Base-by-base conservation (phyloP, 768 basidiomycete genomes). In the Gloeophyllum trabeum region DNA sequence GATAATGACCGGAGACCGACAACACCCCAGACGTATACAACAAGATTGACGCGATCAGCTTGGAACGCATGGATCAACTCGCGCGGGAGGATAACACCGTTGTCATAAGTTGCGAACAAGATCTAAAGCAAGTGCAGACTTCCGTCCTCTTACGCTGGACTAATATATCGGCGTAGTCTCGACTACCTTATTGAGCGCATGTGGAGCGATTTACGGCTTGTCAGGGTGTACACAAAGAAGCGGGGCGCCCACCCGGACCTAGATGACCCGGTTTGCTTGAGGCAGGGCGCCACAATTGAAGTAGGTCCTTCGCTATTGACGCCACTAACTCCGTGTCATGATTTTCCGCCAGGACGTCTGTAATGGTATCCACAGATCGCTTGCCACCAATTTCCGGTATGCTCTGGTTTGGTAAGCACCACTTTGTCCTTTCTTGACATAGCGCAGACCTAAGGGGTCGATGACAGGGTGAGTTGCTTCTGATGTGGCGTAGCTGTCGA, bases 91-190 rank as follows among this genome's bases (percentile, higher is more conserved):
- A 85, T 10, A 72, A 85, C 54, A 81, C 88, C 0, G 75, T 94
- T n/a, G 92, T 97, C 28, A 98, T 98, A 56, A 91, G 88, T 52
- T 97, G 93, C 60, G 93, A 98, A 62, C 73, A 96, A 73, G 81
- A 80, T 55, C 67, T 99, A 39, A 96, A 96, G n/a, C n/a, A n/a
- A n/a, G 86, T 89, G 51, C 44, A 70, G 56, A 35, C 41, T 48
- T 42, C 43, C 1, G 5, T 37, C 20, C 16, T 39, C 28, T 21
- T 36, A 3, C 18, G n/a, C 32, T 38, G 19, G 42, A 38, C 39
- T 6, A 36, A 19, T 10, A 28, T 37, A n/a, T 42, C 7, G 10
- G 20, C 40, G 23, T 40, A 87, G 85, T 58, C 61, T 88, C 42
- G 71, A 76, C 54, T 77, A 85, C 54, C 69, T 88, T 26, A 73